Evolutionary conservation across 2,329 filamentous ascomycete species (phyloP), one percentile per base, ranked within the genome.

Genomic region (Paecilomyces fulvus): DNA sequence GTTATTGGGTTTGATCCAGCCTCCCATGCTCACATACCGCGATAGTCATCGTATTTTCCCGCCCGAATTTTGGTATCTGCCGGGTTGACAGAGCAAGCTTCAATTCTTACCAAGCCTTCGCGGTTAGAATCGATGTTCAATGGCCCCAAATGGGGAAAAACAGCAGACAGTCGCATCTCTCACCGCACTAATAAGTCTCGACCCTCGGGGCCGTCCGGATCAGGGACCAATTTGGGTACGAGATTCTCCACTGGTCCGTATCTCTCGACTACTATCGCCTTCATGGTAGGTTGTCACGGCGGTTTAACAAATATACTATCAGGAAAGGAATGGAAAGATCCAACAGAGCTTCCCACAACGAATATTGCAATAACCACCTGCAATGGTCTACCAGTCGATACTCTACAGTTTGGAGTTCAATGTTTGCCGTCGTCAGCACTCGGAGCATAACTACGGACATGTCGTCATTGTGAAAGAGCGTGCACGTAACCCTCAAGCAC

Each of bases 21-120:
- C 33, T 43, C 3, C 17, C 4, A 9, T 14, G 12, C 2, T 43
- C 37, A 54, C 23, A 10, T 21, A 63, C 61, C 59, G 31, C 69
- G 66, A 56, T 69, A 70, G 56, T 74, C 72, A 54, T 74, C 71
- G 56, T 74, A 75, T 14, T 55, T 65, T 33, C 64, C 67, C 21
- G 60, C 61, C 20, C 68, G 65, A 50, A 68, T 62, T 59, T 75
- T 76, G 23, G 65, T 71, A 56, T 75, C 73, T 46, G 75, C 66
- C 2, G 73, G 73, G 46, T 75, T 75, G 33, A 75, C 64, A 7
- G 71, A 70, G 51, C 62, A 65, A 12, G 70, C 72, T 61, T 71
- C 67, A 51, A 74, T 64, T 51, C 70, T 71, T 43, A 56, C 21
- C 14, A 51, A 33, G 20, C 31, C 20, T 37, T 37, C 14, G 3